phyloP scores from a whole-genome alignment of 352 stramenopile genomes.

The Phytophthora nicotianae region DNA sequence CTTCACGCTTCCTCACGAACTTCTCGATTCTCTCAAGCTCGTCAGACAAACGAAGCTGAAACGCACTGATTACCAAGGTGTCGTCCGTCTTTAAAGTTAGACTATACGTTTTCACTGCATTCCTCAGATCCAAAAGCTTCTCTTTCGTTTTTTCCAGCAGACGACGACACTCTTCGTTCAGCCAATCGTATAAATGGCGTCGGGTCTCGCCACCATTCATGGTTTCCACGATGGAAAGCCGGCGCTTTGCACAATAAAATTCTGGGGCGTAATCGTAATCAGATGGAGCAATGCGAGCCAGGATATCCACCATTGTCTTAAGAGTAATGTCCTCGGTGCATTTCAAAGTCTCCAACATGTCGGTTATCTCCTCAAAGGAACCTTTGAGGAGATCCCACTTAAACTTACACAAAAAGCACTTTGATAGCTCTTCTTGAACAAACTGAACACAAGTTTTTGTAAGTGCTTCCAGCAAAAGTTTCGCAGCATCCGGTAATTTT shows the following conservation, averaged over 20 bases:
- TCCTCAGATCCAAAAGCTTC: conserved; percentile 8
- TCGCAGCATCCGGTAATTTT: conserved; percentile 4
- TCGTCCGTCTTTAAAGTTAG: not conserved
- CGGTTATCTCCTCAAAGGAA: not conserved
- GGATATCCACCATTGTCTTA: not conserved
- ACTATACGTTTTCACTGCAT: conserved; percentile 5
- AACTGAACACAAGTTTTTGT: not conserved
- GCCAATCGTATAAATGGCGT: conserved; percentile 6
- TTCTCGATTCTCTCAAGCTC: conserved; percentile 12
- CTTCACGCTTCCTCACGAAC: conserved; percentile 15
- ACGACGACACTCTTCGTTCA: conserved; percentile 1
- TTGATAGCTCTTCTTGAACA: conserved; percentile 11
- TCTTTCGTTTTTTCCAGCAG: conserved; percentile 18
- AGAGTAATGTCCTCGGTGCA: not conserved
- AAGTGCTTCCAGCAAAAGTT: conserved; percentile 14
- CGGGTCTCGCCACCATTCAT: not conserved
- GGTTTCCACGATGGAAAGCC: conserved; percentile 3
- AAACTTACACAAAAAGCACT: conserved; percentile 13
- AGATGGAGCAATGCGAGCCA: conserved; percentile 1
- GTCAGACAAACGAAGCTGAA: conserved; percentile 14
- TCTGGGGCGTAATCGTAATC: not conserved
- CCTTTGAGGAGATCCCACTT: conserved; percentile 4
- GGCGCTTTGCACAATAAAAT: not conserved
- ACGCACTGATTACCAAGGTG: conserved; percentile 14
- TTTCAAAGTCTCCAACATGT: conserved; percentile 1